Conservation (phyloP, 2,329 filamentous ascomycete genomes). For the Pyrenophora tritici-repentis region DNA sequence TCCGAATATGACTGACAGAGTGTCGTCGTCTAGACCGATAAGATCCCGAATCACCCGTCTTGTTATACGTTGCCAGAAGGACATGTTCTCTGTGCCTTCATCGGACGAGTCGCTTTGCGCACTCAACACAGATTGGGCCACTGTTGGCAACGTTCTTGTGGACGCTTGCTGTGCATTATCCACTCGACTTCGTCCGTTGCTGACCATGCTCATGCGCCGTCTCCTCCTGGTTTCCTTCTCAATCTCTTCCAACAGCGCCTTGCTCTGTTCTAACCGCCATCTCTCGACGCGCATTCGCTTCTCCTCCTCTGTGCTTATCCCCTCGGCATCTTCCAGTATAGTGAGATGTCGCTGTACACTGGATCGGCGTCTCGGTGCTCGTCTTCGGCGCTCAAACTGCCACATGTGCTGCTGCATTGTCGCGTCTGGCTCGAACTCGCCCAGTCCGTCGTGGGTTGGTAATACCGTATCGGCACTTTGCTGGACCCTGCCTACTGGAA, state of each 20-base stretch:
- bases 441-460: slow-evolving; percentile 90
- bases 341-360: slow-evolving; percentile 64
- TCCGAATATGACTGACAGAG: slow-evolving; percentile 85
- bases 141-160: slow-evolving; percentile 13
- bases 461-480: slow-evolving; percentile 71
- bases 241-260: slow-evolving; percentile 82
- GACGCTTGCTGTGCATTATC: slow-evolving; percentile 25
- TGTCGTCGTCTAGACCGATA: slow-evolving; percentile 85
- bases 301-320: slow-evolving; percentile 67
- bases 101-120: slow-evolving; percentile 46
- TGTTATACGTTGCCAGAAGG: slow-evolving; percentile 80
- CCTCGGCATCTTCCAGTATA: slow-evolving; percentile 56
- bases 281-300: slow-evolving; percentile 83
- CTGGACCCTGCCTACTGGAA: slow-evolving; percentile 54
- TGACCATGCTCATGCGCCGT: slow-evolving; percentile 66
- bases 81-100: slow-evolving; percentile 60
- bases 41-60: slow-evolving; percentile 85
- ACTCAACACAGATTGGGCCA: slow-evolving; percentile 30
- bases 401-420: slow-evolving; percentile 82
- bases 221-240: slow-evolving; percentile 77
- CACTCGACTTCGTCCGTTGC: slow-evolving; percentile 46
- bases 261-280: slow-evolving; percentile 91
- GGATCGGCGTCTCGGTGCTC: slow-evolving; percentile 57
- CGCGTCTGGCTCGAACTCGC: slow-evolving; percentile 74
- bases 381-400: slow-evolving; percentile 74